Evolutionary conservation across 257 asterid species (phyloP).

Genomic region (Plectranthus barbatus): DNA sequence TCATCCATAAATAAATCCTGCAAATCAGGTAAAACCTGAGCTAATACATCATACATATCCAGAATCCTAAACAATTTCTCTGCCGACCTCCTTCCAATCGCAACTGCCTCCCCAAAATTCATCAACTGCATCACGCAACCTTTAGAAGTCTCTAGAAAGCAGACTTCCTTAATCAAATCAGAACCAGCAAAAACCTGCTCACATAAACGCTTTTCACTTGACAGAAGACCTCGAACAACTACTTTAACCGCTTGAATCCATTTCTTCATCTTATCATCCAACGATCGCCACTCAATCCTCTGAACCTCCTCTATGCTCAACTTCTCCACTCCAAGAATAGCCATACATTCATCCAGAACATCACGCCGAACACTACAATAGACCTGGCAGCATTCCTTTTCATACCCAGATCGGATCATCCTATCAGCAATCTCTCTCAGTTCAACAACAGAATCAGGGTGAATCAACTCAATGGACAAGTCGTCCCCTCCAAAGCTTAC

Average conservation of each 20-base stretch:
- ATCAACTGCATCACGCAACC: conserved; percentile 90
- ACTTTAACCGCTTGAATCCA: conserved; percentile 84
- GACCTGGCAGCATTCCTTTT: conserved; percentile 88
- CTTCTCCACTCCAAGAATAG: conserved; percentile 70
- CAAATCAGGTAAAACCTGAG: conserved; percentile 56
- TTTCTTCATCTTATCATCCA: conserved; percentile 91
- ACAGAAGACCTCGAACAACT: conserved; percentile 55
- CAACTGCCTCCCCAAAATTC: conserved; percentile 96
- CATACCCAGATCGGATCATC: conserved; percentile 87
- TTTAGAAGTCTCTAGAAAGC: conserved; percentile 78
- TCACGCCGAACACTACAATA: conserved; percentile 81
- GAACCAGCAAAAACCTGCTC: conserved; percentile 69
- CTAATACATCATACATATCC: conserved; percentile 83
- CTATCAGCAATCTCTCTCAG: conserved; percentile 75
- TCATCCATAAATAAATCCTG: conserved; percentile 59
- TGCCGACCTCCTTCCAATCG: conserved; percentile 69
- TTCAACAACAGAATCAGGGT: conserved; percentile 60
- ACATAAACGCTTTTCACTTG: conserved; percentile 67
- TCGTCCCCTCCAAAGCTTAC: conserved; percentile 73
- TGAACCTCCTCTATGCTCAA: conserved; percentile 97
- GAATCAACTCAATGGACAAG: conserved; percentile 53
- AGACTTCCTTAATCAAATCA: conserved; percentile 71
- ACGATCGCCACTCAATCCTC: conserved; percentile 63
- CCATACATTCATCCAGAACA: conserved; percentile 75
- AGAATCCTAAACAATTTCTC: conserved; percentile 88